Evolutionary conservation across 2,329 filamentous ascomycete genomes (phyloP).

Genomic region (Clonostachys rhizophaga): DNA sequence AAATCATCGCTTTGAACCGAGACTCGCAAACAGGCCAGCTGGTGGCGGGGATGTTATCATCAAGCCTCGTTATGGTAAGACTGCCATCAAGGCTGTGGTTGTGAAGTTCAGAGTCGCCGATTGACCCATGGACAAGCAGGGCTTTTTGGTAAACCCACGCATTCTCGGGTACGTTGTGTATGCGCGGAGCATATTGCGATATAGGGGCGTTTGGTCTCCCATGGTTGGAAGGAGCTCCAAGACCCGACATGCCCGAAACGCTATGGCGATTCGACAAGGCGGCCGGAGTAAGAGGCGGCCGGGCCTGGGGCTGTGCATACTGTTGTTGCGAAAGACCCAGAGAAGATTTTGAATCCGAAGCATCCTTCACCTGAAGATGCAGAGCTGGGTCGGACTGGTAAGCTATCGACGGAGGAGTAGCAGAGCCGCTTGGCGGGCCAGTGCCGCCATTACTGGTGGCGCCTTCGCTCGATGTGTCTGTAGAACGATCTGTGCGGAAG

Average conservation of each 20-base stretch:
- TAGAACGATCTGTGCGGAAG: slow-evolving; percentile 62
- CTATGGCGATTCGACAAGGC: slow-evolving; percentile 54
- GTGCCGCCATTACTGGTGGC: slow-evolving; percentile 52
- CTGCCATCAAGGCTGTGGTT: slow-evolving; percentile 71
- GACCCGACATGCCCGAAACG: slow-evolving; percentile 58
- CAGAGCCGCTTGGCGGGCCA: slow-evolving; percentile 61
- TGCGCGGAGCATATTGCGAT: slow-evolving; percentile 76
- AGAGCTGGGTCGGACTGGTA: slow-evolving; percentile 62
- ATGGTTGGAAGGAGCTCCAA: slow-evolving; percentile 49
- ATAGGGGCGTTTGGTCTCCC: slow-evolving; percentile 55
- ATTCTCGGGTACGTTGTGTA: slow-evolving; percentile 49
- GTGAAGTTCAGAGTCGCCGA: slow-evolving; percentile 60
- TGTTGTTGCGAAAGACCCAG: neutral
- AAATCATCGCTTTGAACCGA: slow-evolving; percentile 86
- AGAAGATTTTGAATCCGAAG: slow-evolving; percentile 9
- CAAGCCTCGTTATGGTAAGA: slow-evolving; percentile 73
- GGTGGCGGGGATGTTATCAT: slow-evolving; percentile 79
- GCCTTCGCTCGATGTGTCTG: slow-evolving; percentile 54
- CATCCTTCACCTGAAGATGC: slow-evolving; percentile 53
- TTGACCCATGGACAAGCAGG: slow-evolving; percentile 73
- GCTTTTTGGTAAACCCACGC: slow-evolving; percentile 73
- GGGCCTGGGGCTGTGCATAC: slow-evolving; percentile 3
- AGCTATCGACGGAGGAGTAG: slow-evolving; percentile 71
- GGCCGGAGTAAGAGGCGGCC: slow-evolving; percentile 29
- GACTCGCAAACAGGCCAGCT: slow-evolving; percentile 86